Conservation (phyloP, 805 yeast species). For the Lipomyces yamadae region DNA sequence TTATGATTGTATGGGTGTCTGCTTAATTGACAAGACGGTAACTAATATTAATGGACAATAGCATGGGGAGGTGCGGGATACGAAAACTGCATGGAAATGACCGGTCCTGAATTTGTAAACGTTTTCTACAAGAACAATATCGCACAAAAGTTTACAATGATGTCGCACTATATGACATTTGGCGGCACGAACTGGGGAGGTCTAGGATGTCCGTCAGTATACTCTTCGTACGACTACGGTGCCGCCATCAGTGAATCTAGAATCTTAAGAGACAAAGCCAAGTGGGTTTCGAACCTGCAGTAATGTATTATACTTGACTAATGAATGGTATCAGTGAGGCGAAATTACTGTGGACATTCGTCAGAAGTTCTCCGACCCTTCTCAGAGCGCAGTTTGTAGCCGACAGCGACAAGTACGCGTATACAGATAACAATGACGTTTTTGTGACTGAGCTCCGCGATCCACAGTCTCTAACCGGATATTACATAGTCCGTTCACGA, state of each 20-base stretch:
- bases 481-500: conserved; percentile 22
- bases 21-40: background rate
- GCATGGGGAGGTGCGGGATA: conserved; percentile 32
- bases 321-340: conserved; percentile 9
- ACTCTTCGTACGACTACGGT: conserved; percentile 30
- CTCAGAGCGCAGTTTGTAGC: conserved; percentile 17
- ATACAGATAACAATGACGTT: conserved; percentile 24
- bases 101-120: conserved; percentile 20
- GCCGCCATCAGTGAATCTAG: conserved; percentile 27
- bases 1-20: conserved; percentile 8
- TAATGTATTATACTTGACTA: background rate
- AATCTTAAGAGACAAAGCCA: conserved; percentile 24
- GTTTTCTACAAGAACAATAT: conserved; percentile 20
- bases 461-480: conserved; percentile 17
- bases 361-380: conserved; percentile 19
- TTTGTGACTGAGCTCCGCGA: conserved; percentile 32
- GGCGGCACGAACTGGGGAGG: conserved; percentile 36
- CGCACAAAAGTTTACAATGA: conserved; percentile 29
- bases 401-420: conserved; percentile 17
- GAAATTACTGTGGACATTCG: conserved; percentile 28
- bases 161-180: conserved; percentile 25
- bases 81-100: conserved; percentile 19
- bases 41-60: background rate
- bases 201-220: conserved; percentile 24
- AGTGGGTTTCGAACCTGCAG: background rate